Conservation (phyloP, 352 stramenopile genomes). For the Phytophthora nicotianae region DNA sequence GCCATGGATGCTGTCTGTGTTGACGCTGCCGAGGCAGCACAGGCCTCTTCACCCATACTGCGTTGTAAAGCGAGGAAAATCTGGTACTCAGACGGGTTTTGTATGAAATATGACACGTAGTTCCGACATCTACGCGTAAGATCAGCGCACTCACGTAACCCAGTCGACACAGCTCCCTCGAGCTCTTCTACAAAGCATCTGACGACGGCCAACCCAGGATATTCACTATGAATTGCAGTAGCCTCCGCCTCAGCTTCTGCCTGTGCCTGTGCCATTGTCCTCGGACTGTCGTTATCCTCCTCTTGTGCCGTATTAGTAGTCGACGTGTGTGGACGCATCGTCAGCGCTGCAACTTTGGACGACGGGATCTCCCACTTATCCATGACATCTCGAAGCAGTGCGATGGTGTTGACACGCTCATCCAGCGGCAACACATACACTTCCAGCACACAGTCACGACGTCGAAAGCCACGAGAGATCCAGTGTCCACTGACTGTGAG, state of each 20-base stretch:
- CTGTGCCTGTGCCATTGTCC: slow-evolving; percentile 22
- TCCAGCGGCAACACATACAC: slow-evolving; percentile 79
- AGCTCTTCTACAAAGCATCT: slow-evolving; percentile 75
- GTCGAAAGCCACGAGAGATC: slow-evolving; percentile 77
- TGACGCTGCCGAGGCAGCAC: slow-evolving; percentile 26
- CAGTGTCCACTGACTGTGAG: slow-evolving; percentile 81
- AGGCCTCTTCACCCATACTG: slow-evolving; percentile 54
- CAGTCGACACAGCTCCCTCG: slow-evolving; percentile 57
- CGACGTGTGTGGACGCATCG: slow-evolving; percentile 53
- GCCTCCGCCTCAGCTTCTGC: slow-evolving; percentile 35
- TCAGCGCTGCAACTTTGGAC: slow-evolving; percentile 72
- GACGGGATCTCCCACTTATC: slow-evolving; percentile 84
- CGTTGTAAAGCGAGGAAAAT: slow-evolving; percentile 80
- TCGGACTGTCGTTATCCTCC: slow-evolving; percentile 33
- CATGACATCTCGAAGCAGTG: slow-evolving; percentile 78
- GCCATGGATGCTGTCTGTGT: slow-evolving; percentile 27
- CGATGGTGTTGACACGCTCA: slow-evolving; percentile 80
- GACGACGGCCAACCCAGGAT: slow-evolving; percentile 63
- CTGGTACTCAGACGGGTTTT: slow-evolving; percentile 85
- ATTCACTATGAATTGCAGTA: slow-evolving; percentile 66
- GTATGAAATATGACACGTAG: slow-evolving; percentile 86
- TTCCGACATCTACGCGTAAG: slow-evolving; percentile 71
- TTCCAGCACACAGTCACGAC: slow-evolving; percentile 77
- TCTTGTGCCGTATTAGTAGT: slow-evolving; percentile 24
- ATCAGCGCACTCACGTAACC: slow-evolving; percentile 60